Evolutionary conservation across 73 alveolate genomes (phyloP).

Genomic region (Tetrahymena thermophila): DNA sequence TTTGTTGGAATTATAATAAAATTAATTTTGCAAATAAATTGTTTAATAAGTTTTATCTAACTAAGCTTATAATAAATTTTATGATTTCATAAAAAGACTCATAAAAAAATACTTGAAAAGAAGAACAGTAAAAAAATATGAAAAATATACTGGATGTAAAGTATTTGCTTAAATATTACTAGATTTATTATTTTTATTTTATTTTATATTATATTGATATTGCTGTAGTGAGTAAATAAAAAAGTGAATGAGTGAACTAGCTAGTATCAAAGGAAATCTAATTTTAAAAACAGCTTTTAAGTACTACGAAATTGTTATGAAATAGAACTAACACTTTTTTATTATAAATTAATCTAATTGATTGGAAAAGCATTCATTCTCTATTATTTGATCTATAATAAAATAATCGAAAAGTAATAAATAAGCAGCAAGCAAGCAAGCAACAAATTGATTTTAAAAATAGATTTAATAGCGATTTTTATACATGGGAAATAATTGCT

Average conservation of each 20-base stretch:
- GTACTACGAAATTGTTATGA: too few species aligned
- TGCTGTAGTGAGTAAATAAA: too few species aligned
- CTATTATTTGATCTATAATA: neutral
- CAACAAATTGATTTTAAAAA: neutral
- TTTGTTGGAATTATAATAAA: too few species aligned
- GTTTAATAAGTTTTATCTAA: neutral
- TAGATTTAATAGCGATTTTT: neutral
- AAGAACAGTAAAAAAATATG: neutral
- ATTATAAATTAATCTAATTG: neutral
- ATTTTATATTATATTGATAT: too few species aligned
- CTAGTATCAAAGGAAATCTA: neutral
- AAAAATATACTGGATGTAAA: neutral
- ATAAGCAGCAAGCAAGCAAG: neutral
- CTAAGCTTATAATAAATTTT: neutral
- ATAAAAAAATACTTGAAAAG: too few species aligned
- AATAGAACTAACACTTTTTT: neutral
- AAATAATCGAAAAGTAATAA: neutral
- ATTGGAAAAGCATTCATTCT: neutral
- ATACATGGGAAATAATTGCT: neutral
- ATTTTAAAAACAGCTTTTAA: neutral
- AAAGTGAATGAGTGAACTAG: neutral
- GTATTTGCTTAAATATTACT: neutral
- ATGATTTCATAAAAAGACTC: too few species aligned
- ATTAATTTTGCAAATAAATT: neutral
- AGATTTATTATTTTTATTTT: too few species aligned